Evolutionary conservation across 2,329 filamentous ascomycete genomes (phyloP).

Genomic region (Saccharata proteae): DNA sequence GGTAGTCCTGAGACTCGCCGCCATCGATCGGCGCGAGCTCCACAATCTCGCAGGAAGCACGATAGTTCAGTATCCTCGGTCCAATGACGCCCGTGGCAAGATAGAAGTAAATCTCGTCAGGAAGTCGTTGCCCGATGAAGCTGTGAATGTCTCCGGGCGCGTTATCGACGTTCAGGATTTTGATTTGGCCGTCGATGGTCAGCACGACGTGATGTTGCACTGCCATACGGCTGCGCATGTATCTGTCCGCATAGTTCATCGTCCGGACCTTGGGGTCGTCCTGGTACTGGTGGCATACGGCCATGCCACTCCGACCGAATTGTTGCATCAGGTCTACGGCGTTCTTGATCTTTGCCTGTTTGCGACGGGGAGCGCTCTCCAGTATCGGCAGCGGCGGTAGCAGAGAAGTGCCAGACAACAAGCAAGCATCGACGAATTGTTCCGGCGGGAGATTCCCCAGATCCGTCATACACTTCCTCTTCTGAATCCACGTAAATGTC

Average conservation of each 20-base stretch:
- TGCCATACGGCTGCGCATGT: constrained; percentile 71
- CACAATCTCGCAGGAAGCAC: constrained; percentile 66
- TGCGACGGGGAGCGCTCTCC: constrained; percentile 45
- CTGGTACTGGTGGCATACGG: constrained; percentile 64
- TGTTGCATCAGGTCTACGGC: constrained; percentile 65
- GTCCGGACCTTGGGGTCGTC: constrained; percentile 64
- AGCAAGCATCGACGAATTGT: constrained; percentile 69
- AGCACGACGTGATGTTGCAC: constrained; percentile 83
- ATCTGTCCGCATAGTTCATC: constrained; percentile 71
- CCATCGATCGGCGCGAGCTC: constrained; percentile 80
- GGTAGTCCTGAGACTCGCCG: constrained; percentile 68
- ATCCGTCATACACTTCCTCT: constrained; percentile 57
- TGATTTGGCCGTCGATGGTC: constrained; percentile 62
- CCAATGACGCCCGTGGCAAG: constrained; percentile 72
- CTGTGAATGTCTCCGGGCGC: constrained; percentile 77
- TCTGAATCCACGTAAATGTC: constrained; percentile 51
- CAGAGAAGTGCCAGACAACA: constrained; percentile 74
- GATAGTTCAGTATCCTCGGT: constrained; percentile 66
- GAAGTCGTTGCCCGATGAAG: constrained; percentile 80
- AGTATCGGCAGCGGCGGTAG: constrained; percentile 69
- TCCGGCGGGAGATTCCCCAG: constrained; percentile 53
- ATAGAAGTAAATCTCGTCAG: constrained; percentile 84
- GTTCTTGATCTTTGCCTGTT: constrained; percentile 52
- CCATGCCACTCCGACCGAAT: constrained; percentile 54
- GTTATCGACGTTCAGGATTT: constrained; percentile 58